A percentile compares a stretch with the other conserved stretches of the same genome.
These are phyloP conservation scores for Rossbeevera mucosa DNA, from an alignment of 768 basidiomycete species.

Conservation along the genomic window DNA sequence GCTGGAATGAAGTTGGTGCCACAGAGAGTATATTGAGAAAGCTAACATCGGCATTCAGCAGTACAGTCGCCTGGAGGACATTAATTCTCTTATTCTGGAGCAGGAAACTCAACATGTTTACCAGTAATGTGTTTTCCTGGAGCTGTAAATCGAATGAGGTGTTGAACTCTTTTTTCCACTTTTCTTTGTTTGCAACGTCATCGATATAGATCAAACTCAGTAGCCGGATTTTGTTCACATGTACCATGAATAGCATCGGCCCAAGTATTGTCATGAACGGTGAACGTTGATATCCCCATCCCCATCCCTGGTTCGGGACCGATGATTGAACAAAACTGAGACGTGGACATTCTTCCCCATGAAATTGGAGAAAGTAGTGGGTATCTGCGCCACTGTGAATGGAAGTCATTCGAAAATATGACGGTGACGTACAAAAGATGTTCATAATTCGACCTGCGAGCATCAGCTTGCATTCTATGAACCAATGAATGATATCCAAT, in stretches of 20 bases:
- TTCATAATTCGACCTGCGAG: constrained; percentile 28
- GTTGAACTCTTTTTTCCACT: constrained; percentile 42
- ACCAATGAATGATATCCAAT: background rate
- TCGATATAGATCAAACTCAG: constrained; percentile 51
- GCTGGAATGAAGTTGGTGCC: constrained; percentile 22
- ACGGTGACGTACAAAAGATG: constrained; percentile 21
- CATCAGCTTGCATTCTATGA: background rate
- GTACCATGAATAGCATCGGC: constrained; percentile 46
- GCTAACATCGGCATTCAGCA: constrained; percentile 56
- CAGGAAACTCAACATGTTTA: constrained; percentile 24
- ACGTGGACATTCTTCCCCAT: constrained; percentile 42
- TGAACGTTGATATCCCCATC: constrained; percentile 28
- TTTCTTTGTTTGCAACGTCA: constrained; percentile 33
- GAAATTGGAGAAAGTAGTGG: constrained; percentile 38
- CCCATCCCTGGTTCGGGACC: too few species aligned
- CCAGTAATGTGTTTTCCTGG: constrained; percentile 50
- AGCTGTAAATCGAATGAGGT: constrained; percentile 43
- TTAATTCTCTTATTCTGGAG: background rate
- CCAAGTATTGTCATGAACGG: constrained; percentile 35
- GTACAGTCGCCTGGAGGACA: constrained; percentile 45
- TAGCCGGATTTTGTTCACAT: constrained; percentile 40
- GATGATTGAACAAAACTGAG: constrained; percentile 34
- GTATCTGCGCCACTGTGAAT: constrained; percentile 23
- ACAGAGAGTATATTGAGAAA: constrained; percentile 49
- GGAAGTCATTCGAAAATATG: background rate